A percentile compares a stretch with the other conserved stretches of the same genome.
Conservation (phyloP, 1,139 yeast species). For the Lodderomyces beijingensis region DNA sequence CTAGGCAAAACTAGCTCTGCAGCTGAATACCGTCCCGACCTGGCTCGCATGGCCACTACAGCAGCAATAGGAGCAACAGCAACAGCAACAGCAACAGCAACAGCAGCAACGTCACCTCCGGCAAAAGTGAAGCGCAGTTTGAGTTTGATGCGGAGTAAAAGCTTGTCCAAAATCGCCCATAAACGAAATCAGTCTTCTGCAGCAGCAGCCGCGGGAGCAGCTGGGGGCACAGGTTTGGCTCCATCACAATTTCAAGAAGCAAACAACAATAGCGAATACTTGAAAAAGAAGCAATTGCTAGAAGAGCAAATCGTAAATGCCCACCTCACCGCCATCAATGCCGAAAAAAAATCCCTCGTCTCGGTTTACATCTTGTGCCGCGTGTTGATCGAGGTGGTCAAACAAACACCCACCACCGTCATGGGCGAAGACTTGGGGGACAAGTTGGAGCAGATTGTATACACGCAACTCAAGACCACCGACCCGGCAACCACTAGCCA, state of each 20-base stretch:
- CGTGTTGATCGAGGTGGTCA: conserved; percentile 87
- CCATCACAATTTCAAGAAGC: neutral
- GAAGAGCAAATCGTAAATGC: conserved; percentile 48
- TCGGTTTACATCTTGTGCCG: conserved; percentile 89
- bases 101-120: conserved; percentile 7
- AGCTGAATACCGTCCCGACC: conserved; percentile 1
- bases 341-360: conserved; percentile 82
- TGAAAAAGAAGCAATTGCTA: conserved; percentile 1
- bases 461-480: conserved; percentile 81
- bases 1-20: conserved; percentile 17
- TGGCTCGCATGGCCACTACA: too few relatives aligned
- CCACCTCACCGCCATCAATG: conserved; percentile 69
- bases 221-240: neutral
- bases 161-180: conserved; percentile 36
- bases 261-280: conserved; percentile 4
- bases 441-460: conserved; percentile 88
- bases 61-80: too few relatives aligned
- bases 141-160: conserved; percentile 39
- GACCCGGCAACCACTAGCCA: conserved; percentile 66
- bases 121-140: conserved; percentile 35
- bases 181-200: conserved; percentile 37
- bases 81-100: neutral
- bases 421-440: conserved; percentile 79
- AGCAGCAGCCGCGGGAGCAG: conserved; percentile 13
- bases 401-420: conserved; percentile 70